Base-by-base conservation (phyloP, 192 early-diverging fungal genomes). In the Lobosporangium transversale region DNA sequence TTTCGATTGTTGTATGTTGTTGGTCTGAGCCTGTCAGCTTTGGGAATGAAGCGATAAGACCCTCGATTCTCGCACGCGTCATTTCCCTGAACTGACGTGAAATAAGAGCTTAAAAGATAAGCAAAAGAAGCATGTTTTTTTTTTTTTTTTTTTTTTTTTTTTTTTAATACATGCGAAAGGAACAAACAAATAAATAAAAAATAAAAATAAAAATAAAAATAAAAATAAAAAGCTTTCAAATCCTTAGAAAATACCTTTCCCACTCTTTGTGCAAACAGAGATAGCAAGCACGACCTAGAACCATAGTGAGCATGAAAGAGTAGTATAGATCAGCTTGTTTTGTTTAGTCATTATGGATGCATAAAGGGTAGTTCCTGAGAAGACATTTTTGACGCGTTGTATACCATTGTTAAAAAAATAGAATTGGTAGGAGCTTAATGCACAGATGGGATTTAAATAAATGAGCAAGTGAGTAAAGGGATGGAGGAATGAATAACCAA, bases 61-160 rank as follows among this genome's bases (percentile, higher is more conserved):
- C 97, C 74, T 99, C 97, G 62, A 98, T 98, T 73, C 97, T 92
- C 35, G 96, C 89, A 29, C 95, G 89, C 50, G 94, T 93, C 93
- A 98, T 97, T 60, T 98, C 97, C 36, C 96, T 88, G 81, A 98
- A 99, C 84, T 99, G 97, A 48, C 97, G 93, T 60, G 93, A 94
- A 60, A 94, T 91, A 64, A 95, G 81, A 27, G 90, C 93, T 94
- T 24, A 48, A 30, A 43, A 35, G 40, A n/a, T 24, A 45, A 47
- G 21, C 10, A 11, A n/a, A 37, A 21, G 58, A 44, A 36, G n/a
- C n/a, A n/a, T n/a, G n/a, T n/a, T n/a, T n/a, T n/a, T n/a, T n/a
- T n/a, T n/a, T n/a, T n/a, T n/a, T n/a, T n/a, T n/a, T n/a, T n/a
- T n/a, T n/a, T n/a, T n/a, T n/a, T n/a, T n/a, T n/a, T n/a, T n/a